Base-by-base conservation (phyloP, 495 filamentous ascomycete genomes). In the Melanomma pulvis-pyrius region DNA sequence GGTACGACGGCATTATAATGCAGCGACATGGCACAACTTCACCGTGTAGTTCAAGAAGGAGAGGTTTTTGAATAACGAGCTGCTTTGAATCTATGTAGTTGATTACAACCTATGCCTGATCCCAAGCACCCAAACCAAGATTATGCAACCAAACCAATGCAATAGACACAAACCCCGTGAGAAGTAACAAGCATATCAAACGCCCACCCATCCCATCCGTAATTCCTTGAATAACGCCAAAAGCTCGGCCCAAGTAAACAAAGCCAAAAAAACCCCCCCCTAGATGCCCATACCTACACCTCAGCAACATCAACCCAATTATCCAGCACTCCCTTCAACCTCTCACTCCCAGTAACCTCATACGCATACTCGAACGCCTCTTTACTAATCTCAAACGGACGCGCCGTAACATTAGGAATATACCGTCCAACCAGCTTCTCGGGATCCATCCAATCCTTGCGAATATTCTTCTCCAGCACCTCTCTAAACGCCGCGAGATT, bases 331-430 rank as follows among this genome's bases (percentile, higher is more conserved):
- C 36, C 48, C 46, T 28, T 61, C 59, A 61, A 30, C 29, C 59
- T 30, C 47, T 61, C 59, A 25, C 59, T 61, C 28, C 59, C 59
- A 8, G 59, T 61, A 32, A 52, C 59, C 36, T 49, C 46, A 52
- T 51, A 61, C 13, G 59, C 59, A 26, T 61, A 61, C 46, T 61
- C 59, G 36, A 61, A 61, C 5, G 59, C 59, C 59, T 61, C 59
- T n/a, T 39, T 61, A 3, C 13, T 34, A 49, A 61, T 49, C 1
- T 61, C 59, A 26, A 79, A 79, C 9, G 76, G 74, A 25, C 58
- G 63, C n/a, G 65, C 77, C 28, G 72, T 77, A 3, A 80, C 50
- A 50, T 80, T 80, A 0, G 78, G 76, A n/a, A 80, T 73, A 32
- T 70, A 80, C 25, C 73, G 74, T 1, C 73, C 77, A 17, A 74